These are phyloP conservation scores for Penicillium waksmanii DNA, from an alignment of 495 filamentous ascomycete species.

Conservation along the genomic window DNA sequence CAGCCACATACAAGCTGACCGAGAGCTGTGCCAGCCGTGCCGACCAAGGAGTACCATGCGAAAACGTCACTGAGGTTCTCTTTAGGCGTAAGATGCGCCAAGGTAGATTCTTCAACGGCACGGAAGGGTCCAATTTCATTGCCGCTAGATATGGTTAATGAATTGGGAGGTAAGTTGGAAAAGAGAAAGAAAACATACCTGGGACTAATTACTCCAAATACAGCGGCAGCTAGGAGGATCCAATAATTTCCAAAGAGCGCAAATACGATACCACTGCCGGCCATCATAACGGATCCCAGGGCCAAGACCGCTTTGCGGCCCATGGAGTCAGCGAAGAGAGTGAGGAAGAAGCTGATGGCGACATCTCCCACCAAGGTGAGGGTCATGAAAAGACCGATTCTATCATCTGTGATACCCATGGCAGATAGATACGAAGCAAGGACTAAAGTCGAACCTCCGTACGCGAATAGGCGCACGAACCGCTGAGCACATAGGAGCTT, in stretches of 20 bases:
- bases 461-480: constrained; percentile 79
- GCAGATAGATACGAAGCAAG: constrained; percentile 71
- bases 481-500: constrained; percentile 76
- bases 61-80: constrained; percentile 71
- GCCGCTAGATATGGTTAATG: constrained; percentile 50
- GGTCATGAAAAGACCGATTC: constrained; percentile 88
- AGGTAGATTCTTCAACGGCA: constrained; percentile 81
- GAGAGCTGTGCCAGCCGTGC: constrained; percentile 63
- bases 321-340: constrained; percentile 72
- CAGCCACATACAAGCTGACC: constrained; percentile 71
- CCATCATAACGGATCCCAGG: constrained; percentile 71
- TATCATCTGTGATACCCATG: constrained; percentile 66
- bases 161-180: not conserved
- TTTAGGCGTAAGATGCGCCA: constrained; percentile 71
- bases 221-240: constrained; percentile 71
- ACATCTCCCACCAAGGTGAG: constrained; percentile 82
- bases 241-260: constrained; percentile 71
- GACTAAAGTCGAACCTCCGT: constrained; percentile 75
- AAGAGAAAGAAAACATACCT: constrained; percentile 45
- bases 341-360: constrained; percentile 73
- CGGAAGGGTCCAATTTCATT: constrained; percentile 83
- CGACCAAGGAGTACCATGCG: constrained; percentile 79
- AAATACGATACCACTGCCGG: constrained; percentile 68
- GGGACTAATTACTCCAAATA: constrained; percentile 82
- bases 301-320: constrained; percentile 72